Evolutionary conservation across 805 yeast species (phyloP), one percentile per base, ranked within the genome.

Genomic region (Teunomyces cretensis): DNA sequence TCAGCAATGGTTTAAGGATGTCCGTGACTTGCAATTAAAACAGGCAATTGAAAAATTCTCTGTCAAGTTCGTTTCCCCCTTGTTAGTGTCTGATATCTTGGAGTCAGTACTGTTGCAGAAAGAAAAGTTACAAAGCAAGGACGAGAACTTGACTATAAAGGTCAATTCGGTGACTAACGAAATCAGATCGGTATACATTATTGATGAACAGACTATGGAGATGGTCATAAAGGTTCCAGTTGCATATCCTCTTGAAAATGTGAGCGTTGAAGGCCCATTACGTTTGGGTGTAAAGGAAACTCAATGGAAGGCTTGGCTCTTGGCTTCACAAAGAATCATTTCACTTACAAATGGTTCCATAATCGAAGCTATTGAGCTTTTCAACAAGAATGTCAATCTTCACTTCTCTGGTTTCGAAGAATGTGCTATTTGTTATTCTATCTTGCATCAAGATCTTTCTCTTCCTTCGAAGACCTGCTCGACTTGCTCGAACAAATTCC

Each of bases 351-450:
- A 84, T 54, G 90, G 89, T 14, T 79, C 89, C 0, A 76, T 87
- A 27, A 59, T 79, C 19, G 89, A 84, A 31, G 83, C 90, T 2
- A 73, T 87, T 41, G 83, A 80, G 47, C 71, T 84, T 30, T 83
- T 86, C 63, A 80, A 79, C 57, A 81, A 80, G 54, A 88, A 92
- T 56, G 90, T 89, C 42, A 78, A 81, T 44, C 74, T 87, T 55
- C 95, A 91, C 60, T 91, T 95, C 63, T 86, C 91, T 7, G 97
- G 97, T 0, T 90, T 88, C 52, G 97, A 89, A 57, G 98, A 92
- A 48, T 94, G 99, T 76, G 96, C 98, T 2, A 90, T 94, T 54
- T 94, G 99, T 64, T 94, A 94, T 64, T 86, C 96, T 12, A 85
- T 92, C 45, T 69, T 94, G 51, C 96, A 91, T 60, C 90, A 86